Base-by-base conservation (phyloP, 257 asterid genomes). In the Nicotiana attenuata region DNA sequence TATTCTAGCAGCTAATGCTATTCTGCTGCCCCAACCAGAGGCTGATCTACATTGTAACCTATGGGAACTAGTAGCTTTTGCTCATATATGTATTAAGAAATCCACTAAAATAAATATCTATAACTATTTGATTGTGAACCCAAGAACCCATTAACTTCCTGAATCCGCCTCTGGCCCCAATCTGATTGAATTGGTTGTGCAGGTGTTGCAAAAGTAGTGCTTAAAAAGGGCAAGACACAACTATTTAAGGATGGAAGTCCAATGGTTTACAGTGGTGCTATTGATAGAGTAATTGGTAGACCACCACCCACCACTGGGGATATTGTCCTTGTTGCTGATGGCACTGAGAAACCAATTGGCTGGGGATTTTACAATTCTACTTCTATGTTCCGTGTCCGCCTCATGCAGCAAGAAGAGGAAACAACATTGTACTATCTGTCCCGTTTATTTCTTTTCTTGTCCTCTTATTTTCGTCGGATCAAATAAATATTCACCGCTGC, bases 201-300 rank as follows among this genome's bases (percentile, higher is more conserved):
- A 92, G 97, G 93, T 81, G 87, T 95, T 77, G 97, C 98, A 1
- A 96, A 93, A 92, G 97, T 94, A 71, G 95, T 96, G 82, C 90
- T 92, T 64, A 94, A 96, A 77, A 94, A 92, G 90, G 99, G 99
- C 41, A 96, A 96, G 86, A 88, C 94, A 28, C 99, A 92, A 69
- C 91, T 96, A 60, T 96, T 96, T 81, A 89, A 88, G 88, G 93
- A 91, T 79, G 99, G 99, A 26, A 91, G 94, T 86, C 97, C 99
- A 10, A 93, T 94, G 98, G 99, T 96, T 68, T 96, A 94, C 86
- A 93, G 97, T 65, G 99, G 99, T 76, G 97, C 99, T 47, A 92
- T 96, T 79, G 99, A 89, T 87, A 89, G 97, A 76, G 94, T 96
- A 81, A 85, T 96, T 20, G 98, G 98, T 82, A 89, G 91, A 80